These are phyloP conservation scores for Pseudotulostoma volvatum DNA, from an alignment of 495 filamentous ascomycete species.

Conservation along the genomic window DNA sequence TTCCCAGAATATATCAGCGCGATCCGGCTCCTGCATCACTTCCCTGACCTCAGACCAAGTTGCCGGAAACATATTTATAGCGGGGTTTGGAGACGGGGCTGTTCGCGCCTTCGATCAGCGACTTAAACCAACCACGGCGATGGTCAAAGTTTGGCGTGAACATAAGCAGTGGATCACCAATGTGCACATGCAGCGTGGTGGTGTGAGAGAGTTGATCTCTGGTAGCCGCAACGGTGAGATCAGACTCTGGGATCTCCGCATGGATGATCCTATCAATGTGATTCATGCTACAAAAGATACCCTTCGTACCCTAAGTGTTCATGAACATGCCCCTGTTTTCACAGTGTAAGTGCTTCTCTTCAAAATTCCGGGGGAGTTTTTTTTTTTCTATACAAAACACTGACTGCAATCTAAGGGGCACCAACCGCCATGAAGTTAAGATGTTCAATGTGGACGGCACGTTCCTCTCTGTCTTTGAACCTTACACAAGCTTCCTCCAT, in stretches of 20 bases:
- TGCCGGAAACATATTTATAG: conserved; percentile 86
- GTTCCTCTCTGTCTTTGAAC: conserved; percentile 65
- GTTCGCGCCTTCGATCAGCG: conserved; percentile 90
- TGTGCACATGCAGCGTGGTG: conserved; percentile 93
- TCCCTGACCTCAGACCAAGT: conserved; percentile 93
- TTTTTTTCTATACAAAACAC: background rate
- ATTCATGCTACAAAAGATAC: conserved; percentile 64
- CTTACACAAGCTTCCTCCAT: conserved; percentile 75
- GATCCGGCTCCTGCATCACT: conserved; percentile 90
- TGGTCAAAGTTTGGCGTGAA: conserved; percentile 93
- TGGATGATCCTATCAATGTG: conserved; percentile 54
- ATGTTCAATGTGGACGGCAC: conserved; percentile 74
- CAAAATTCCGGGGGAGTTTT: no score
- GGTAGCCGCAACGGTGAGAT: conserved; percentile 84
- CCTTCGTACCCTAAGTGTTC: conserved; percentile 71
- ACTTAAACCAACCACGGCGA: conserved; percentile 57
- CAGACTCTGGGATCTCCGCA: conserved; percentile 89
- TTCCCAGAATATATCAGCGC: conserved; percentile 73
- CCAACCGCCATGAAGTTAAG: conserved; percentile 73
- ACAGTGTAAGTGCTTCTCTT: conserved; percentile 53
- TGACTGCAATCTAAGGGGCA: conserved; percentile 42
- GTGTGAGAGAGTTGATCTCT: conserved; percentile 72
- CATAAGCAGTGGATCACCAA: conserved; percentile 88
- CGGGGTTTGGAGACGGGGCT: conserved; percentile 94
- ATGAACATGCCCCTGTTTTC: conserved; percentile 95